Conservation (phyloP, 768 basidiomycete genomes). For the Cubamyces lactineus region DNA sequence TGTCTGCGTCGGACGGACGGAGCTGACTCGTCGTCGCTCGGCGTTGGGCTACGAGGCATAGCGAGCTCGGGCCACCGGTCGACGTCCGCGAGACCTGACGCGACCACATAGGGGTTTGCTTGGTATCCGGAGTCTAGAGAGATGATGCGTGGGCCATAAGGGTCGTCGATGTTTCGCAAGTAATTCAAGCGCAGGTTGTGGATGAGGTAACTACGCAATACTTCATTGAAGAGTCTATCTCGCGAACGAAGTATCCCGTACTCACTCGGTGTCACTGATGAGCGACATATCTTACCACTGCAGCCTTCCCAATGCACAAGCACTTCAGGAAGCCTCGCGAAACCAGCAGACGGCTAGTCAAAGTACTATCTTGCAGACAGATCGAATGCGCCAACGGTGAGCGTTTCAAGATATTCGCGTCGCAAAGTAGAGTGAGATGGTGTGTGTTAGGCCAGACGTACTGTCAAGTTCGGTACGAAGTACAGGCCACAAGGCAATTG, state of each 20-base stretch:
- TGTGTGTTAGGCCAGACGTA: too few species aligned
- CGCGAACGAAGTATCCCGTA: slow-evolving; percentile 5
- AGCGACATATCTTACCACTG: slow-evolving; percentile 50
- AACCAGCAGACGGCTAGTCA: too few species aligned
- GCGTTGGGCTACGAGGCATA: slow-evolving; percentile 67
- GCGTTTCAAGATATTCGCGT: too few species aligned
- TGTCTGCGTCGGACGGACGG: slow-evolving; percentile 36
- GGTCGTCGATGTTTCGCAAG: slow-evolving; percentile 87
- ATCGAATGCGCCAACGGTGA: too few species aligned
- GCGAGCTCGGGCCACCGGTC: slow-evolving; percentile 87
- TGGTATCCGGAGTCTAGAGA: slow-evolving; percentile 77
- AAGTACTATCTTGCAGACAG: too few species aligned
- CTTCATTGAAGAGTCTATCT: background rate
- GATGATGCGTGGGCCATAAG: slow-evolving; percentile 80
- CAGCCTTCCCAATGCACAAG: too few species aligned
- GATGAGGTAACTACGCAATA: slow-evolving; percentile 62
- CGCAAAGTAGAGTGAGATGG: too few species aligned
- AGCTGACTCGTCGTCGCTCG: slow-evolving; percentile 70
- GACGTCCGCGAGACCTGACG: slow-evolving; percentile 76
- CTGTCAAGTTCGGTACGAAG: too few species aligned
- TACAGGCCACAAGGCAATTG: too few species aligned
- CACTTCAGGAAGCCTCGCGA: too few species aligned
- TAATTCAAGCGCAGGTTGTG: slow-evolving; percentile 86
- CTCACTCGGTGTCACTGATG: slow-evolving; percentile 66
- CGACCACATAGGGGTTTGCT: slow-evolving; percentile 82